Base-by-base conservation (phyloP, 169 alveolate genomes). In the Eimeria praecox region DNA sequence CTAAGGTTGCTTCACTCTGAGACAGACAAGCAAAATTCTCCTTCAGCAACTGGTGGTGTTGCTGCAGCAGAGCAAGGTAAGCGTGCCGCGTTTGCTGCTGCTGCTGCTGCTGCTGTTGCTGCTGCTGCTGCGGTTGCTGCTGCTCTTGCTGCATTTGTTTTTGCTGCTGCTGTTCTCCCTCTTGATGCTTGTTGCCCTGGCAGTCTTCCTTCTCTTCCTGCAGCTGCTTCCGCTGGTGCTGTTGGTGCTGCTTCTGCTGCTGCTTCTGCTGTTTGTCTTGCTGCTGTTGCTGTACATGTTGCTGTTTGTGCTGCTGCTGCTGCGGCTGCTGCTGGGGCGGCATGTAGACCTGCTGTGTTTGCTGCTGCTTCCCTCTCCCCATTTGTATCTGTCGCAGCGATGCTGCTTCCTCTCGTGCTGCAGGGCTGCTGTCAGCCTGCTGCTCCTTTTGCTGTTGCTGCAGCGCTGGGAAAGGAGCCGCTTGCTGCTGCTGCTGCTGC, bases 151-250 rank as follows among this genome's bases (percentile, higher is more conserved):
- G 77, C 35, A 20, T 3, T 24, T 71, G 83, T 3, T 30, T 30
- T 49, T 71, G 54, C 71, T 0, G 71, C 12, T 38, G 88, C 64
- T 44, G 38, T 49, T 46, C 71, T 18, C 30, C 49, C 90, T 49
- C 24, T 27, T 66, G 59, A 56, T 85, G 92, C 92, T 42, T 44
- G n/a, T n/a, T n/a, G n/a, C n/a, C n/a, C 92, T 56, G 24, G n/a
- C 20, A 18, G 33, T 14, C 8, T 14, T 27, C 54, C 33, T 46
- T 9, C n/a, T 80, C 73, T 38, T 44, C 73, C 90, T 14, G 69
- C 46, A 14, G n/a, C 71, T 27, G 90, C n/a, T 8, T 46, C 44
- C 6, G 71, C 71, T 49, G 46, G 6, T 27, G 30, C 49, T 27
- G 46, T 71, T 27, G 49, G 46, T 52, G 35, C 10, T 49, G 71